phyloP scores from a whole-genome alignment of 2,329 filamentous ascomycete species.

The Claviceps sp. region DNA sequence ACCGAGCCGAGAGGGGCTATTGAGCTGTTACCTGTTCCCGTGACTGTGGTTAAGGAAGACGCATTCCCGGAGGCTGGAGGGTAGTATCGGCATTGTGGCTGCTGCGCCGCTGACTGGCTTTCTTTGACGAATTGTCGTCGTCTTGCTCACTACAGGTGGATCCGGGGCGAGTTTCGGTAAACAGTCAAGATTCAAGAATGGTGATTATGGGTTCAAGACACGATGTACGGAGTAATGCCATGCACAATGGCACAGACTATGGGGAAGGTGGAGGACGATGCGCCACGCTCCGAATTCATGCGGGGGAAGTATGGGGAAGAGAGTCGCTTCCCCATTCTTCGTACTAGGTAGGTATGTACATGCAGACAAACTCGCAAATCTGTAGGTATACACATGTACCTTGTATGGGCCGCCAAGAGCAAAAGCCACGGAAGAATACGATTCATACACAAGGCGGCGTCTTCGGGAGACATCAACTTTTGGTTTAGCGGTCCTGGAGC shows the following conservation, averaged over 20 bases:
- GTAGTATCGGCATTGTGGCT: conserved; percentile 3
- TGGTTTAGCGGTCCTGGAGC: not conserved
- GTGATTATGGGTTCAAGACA: too few relatives aligned
- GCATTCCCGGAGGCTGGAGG: conserved; percentile 1
- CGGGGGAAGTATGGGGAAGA: too few relatives aligned
- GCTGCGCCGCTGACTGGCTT: not conserved
- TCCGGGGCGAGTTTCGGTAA: too few relatives aligned
- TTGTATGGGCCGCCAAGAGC: not conserved
- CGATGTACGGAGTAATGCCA: too few relatives aligned
- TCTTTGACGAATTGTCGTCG: not conserved
- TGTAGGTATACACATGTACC: not conserved
- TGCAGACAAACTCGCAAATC: too few relatives aligned
- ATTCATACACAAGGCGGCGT: not conserved
- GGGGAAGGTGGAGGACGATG: too few relatives aligned
- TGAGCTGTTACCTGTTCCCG: not conserved
- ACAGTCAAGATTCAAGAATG: too few relatives aligned
- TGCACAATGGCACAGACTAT: too few relatives aligned
- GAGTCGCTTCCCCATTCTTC: too few relatives aligned
- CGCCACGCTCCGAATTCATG: too few relatives aligned
- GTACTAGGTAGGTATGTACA: too few relatives aligned
- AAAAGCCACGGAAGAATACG: not conserved
- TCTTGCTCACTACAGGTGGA: not conserved
- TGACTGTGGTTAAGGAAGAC: not conserved
- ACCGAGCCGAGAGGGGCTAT: conserved; percentile 8
- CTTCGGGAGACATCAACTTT: not conserved